A percentile compares a stretch with the other conserved stretches of the same genome.
These are phyloP conservation scores for Fusarium pseudoanthophilum DNA, from an alignment of 2,329 filamentous ascomycete species.

Conservation along the genomic window DNA sequence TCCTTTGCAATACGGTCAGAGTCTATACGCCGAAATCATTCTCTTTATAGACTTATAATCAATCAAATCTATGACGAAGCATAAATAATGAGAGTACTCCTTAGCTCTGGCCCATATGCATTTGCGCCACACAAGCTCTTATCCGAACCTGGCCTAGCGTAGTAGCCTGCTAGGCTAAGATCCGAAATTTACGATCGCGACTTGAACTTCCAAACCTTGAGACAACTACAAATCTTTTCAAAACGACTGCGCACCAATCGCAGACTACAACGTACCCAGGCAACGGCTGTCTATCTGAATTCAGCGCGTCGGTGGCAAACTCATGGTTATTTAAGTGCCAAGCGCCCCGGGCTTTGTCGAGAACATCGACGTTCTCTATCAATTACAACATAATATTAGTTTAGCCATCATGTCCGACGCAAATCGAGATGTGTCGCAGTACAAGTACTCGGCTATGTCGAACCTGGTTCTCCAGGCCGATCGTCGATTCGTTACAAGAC, in stretches of 20 bases:
- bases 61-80: background rate
- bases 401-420: constrained; percentile 75
- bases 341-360: constrained; percentile 53
- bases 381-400: constrained; percentile 44
- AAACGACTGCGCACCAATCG: constrained; percentile 42
- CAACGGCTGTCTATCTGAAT: constrained; percentile 22
- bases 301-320: constrained; percentile 38
- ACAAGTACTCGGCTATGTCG: constrained; percentile 99
- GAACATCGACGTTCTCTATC: constrained; percentile 49
- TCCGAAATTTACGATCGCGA: constrained; percentile 53
- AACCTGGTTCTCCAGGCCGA: constrained; percentile 99
- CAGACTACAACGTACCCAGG: constrained; percentile 35
- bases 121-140: constrained; percentile 31
- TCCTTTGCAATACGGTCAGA: background rate
- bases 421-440: constrained; percentile 89
- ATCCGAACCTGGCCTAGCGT: constrained; percentile 22
- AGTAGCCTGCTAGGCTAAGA: constrained; percentile 41
- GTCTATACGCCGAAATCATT: background rate
- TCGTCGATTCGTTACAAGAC: constrained; percentile 91
- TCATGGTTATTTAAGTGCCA: constrained; percentile 50
- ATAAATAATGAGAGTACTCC: background rate
- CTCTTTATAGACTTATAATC: background rate
- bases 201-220: constrained; percentile 28
- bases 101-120: constrained; percentile 20
- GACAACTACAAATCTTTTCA: constrained; percentile 33